Conservation (phyloP, 2,329 filamentous ascomycete genomes). For the Pyrenochaeta sp. region DNA sequence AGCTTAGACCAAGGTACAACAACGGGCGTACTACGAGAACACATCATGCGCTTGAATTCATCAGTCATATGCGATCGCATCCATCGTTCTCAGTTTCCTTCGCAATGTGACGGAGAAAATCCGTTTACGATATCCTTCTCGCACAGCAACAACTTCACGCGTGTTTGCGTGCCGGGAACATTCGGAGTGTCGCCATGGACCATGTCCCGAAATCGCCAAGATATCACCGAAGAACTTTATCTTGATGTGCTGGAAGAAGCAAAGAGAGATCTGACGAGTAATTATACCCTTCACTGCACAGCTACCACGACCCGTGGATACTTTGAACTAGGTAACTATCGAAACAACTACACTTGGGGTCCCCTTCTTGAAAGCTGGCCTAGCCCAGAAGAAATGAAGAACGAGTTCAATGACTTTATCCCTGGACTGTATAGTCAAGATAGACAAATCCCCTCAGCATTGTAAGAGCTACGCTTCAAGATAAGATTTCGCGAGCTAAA, state of each 20-base stretch:
- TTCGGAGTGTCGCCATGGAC: conserved; percentile 9
- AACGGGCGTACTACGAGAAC: conserved; percentile 9
- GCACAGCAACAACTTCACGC: not conserved
- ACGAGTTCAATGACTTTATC: not conserved
- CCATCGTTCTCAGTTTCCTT: conserved; percentile 1
- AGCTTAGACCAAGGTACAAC: not conserved
- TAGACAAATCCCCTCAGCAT: too few species aligned
- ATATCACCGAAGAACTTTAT: conserved; percentile 12
- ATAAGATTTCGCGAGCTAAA: not conserved
- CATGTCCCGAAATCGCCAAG: conserved; percentile 10
- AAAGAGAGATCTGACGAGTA: not conserved
- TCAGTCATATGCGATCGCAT: conserved; percentile 1
- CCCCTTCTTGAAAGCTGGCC: conserved; percentile 17
- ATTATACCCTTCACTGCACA: conserved; percentile 13
- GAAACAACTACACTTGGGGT: conserved; percentile 7
- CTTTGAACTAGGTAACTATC: conserved; percentile 23
- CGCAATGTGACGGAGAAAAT: not conserved
- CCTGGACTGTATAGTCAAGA: not conserved
- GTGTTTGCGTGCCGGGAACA: conserved; percentile 9
- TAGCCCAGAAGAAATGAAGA: not conserved
- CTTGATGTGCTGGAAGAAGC: conserved; percentile 1
- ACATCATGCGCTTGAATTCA: conserved; percentile 11
- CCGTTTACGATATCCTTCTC: conserved; percentile 1
- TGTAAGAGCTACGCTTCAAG: too few species aligned
- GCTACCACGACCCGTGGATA: conserved; percentile 21